Evolutionary conservation across 2,329 filamentous ascomycete species (phyloP).

Genomic region (Colletotrichum lindemuthianum): DNA sequence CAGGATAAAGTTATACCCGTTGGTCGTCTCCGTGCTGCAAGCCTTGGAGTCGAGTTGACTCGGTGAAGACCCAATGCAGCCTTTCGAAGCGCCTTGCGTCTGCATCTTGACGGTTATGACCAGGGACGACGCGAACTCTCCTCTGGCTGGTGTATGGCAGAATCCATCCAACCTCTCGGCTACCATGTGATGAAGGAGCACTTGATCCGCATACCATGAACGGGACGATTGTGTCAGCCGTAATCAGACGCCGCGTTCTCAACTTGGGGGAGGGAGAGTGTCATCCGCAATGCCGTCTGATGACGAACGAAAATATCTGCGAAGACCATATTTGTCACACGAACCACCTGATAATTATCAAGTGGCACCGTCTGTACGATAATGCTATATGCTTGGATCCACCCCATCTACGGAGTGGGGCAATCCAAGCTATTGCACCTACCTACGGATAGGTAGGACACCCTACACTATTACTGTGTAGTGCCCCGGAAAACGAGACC

Average conservation of each 20-base stretch:
- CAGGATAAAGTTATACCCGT: not conserved
- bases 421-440: no score
- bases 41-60: not conserved
- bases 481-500: no score
- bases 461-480: no score
- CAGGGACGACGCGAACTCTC: no score
- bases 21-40: not conserved
- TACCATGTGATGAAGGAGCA: no score
- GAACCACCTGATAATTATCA: not conserved
- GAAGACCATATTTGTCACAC: not conserved
- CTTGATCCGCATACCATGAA: not conserved
- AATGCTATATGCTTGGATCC: no score
- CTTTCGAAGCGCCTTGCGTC: not conserved
- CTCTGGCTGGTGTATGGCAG: no score
- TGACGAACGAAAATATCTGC: not conserved
- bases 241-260: not conserved
- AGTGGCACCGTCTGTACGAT: not conserved
- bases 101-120: no score
- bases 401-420: no score
- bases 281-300: conserved; percentile 8
- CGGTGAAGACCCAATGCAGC: not conserved
- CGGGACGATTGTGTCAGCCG: no score
- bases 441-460: no score
- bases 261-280: not conserved
- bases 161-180: no score